Evolutionary conservation across 2,329 filamentous ascomycete species (phyloP), one percentile per base, ranked within the genome.

Genomic region (Leptographium flavum): DNA sequence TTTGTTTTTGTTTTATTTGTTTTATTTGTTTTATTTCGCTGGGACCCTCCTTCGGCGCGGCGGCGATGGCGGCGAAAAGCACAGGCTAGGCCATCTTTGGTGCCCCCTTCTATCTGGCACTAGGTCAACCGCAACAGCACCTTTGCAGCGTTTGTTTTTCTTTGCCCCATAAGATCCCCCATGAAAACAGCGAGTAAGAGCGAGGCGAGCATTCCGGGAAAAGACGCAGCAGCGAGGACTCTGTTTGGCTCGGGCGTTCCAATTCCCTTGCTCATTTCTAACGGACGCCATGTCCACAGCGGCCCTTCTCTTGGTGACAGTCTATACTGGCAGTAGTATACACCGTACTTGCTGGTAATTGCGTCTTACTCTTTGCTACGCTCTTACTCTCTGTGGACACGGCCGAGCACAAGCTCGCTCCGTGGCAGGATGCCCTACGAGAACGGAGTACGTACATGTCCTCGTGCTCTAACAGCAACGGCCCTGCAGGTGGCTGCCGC

Each of bases 161-260:
- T 22, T 45, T 25, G 42, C 35, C 35, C 35, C 30, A 25, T 38
- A 23, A 6, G 5, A 33, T 5, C 35, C 38, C 30, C 28, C 32
- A 17, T 13, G 31, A 14, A 43, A 43, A 21, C 41, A 44, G 42
- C 42, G 42, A 44, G 42, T 31, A 44, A 39, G 42, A 44, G 42
- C 42, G 42, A 44, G 35, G 42, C 42, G 35, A 44, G 27, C 42
- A 42, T 32, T 45, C 35, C 42, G 35, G 27, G 25, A 43, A 36
- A 28, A 28, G 14, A 19, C 32, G 23, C 31, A 23, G 11, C 14
- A 13, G 23, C 30, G 21, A 14, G 11, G 28, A 22, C 30, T 33
- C 28, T 42, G 19, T 4, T 21, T 42, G 28, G 19, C 39, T 22
- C 25, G 17, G n/a, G n/a, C n/a, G n/a, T 19, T 33, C 17, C 13